These are phyloP conservation scores for Verticillium isaacii DNA, from an alignment of 2,329 filamentous ascomycete genomes.

Conservation along the genomic window DNA sequence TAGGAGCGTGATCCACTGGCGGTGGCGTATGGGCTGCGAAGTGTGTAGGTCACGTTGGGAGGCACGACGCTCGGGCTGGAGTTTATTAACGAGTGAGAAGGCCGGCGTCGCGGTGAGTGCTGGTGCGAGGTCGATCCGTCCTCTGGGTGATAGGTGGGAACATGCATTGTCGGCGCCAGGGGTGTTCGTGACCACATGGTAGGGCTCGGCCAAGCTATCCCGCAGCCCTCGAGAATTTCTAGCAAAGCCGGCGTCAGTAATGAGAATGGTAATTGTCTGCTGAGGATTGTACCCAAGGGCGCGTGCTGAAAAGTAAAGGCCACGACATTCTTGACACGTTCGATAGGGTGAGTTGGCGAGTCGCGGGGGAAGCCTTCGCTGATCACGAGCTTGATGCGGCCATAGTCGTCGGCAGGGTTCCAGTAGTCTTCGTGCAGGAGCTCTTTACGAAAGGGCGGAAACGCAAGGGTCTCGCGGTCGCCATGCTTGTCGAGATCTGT, in stretches of 20 bases:
- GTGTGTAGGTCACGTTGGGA: not conserved
- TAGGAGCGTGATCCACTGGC: too few relatives aligned
- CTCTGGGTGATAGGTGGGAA: constrained; percentile 35
- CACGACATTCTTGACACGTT: constrained; percentile 67
- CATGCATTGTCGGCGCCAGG: constrained; percentile 33
- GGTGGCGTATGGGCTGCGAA: too few relatives aligned
- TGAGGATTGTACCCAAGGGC: constrained; percentile 56
- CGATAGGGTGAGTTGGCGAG: constrained; percentile 48
- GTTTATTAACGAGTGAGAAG: not conserved
- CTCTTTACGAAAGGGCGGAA: constrained; percentile 67
- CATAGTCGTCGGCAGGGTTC: constrained; percentile 65
- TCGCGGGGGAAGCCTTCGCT: constrained; percentile 65
- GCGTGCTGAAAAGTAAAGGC: constrained; percentile 84
- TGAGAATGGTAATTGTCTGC: too few relatives aligned
- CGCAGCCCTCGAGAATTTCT: constrained; percentile 66
- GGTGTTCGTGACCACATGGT: constrained; percentile 58
- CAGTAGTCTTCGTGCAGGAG: constrained; percentile 66
- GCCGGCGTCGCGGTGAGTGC: constrained; percentile 52
- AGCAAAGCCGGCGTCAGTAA: constrained; percentile 6
- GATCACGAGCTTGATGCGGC: constrained; percentile 72
- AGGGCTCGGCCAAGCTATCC: constrained; percentile 76
- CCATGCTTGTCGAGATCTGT: constrained; percentile 51
- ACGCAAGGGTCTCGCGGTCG: constrained; percentile 58
- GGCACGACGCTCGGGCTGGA: not conserved
- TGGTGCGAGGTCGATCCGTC: constrained; percentile 51